Evolutionary conservation across 2,329 filamentous ascomycete species (phyloP).

Genomic region (Penicillium sp.): DNA sequence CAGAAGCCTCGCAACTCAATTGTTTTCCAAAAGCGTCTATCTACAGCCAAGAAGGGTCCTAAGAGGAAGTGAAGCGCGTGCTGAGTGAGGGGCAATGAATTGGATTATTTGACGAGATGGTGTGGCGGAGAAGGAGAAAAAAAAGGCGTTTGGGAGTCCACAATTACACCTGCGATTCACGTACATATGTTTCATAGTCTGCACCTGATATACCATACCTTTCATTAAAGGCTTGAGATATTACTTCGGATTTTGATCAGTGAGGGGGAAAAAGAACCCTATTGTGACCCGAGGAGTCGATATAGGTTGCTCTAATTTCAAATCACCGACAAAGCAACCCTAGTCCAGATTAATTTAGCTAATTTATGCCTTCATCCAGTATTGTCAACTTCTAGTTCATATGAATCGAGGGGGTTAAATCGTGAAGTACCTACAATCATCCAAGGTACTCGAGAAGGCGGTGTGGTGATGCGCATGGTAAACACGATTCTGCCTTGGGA

Average conservation of each 20-base stretch:
- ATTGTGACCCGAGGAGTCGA: not conserved
- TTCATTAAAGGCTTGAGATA: not conserved
- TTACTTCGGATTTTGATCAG: not conserved
- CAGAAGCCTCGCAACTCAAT: constrained; percentile 40
- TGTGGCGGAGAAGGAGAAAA: not conserved
- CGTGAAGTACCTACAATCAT: too few species aligned
- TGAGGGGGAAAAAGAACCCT: not conserved
- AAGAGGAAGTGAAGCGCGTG: constrained; percentile 31
- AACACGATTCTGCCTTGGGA: constrained; percentile 3
- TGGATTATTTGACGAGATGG: not conserved
- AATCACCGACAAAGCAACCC: not conserved
- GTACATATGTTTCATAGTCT: constrained; percentile 11
- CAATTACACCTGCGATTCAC: constrained; percentile 6
- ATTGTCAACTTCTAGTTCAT: too few species aligned
- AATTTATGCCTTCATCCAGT: not conserved
- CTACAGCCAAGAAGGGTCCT: constrained; percentile 31
- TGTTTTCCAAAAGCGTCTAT: constrained; percentile 36
- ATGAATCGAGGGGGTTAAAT: too few species aligned
- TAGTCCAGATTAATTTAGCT: not conserved
- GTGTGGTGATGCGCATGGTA: constrained; percentile 1
- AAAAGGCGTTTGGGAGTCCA: constrained; percentile 15
- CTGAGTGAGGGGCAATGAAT: not conserved
- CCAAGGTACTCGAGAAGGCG: not conserved
- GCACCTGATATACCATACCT: constrained; percentile 5
- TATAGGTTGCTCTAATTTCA: not conserved